Base-by-base conservation (phyloP, 345 rosid species). In the Nephelium lappaceum region DNA sequence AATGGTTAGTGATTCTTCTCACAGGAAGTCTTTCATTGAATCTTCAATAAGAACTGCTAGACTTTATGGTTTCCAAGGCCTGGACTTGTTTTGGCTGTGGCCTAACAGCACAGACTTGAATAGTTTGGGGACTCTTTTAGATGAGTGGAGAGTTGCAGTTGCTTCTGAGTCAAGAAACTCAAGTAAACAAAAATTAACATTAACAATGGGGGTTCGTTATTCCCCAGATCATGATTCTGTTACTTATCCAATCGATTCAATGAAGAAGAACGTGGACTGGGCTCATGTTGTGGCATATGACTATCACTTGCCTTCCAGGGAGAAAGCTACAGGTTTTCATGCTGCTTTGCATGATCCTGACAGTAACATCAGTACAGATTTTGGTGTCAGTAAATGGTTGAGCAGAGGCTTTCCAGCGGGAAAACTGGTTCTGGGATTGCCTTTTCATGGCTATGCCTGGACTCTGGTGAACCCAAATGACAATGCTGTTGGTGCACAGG, bases 391-490 rank as follows among this genome's bases (percentile, higher is more conserved):
- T 4, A 76, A 72, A 67, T 84, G 86, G 86, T 27, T 84, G 72
- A 60, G 25, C 15, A 69, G 38, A 43, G 86, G 84, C 31, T 72
- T 81, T 25, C 79, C 82, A 5, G 69, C 73, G 4, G 73, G 42
- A 55, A 84, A 79, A 77, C 71, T 81, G 23, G 83, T 81, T 45
- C 60, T 84, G 53, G 82, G 87, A 4, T 14, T 84, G 67, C 87
- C 87, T 53, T 84, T 75, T 24, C 83, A 81, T 76, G 87, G 87
- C 15, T 84, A 79, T 55, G 73, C 64, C 4, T 84, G 85, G 87
- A 69, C 24, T 15, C 64, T 79, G 0, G 83, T 24, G 78, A 61
- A 80, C 41, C 67, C 79, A 0, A 38, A 69, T 16, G 61, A 64
- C 31, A 64, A 65, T 11, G n/a, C 43, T 23, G 3, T 74, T 1